These are phyloP conservation scores for Astrothelium macrocarpum DNA, from an alignment of 495 filamentous ascomycete genomes.

Conservation along the genomic window DNA sequence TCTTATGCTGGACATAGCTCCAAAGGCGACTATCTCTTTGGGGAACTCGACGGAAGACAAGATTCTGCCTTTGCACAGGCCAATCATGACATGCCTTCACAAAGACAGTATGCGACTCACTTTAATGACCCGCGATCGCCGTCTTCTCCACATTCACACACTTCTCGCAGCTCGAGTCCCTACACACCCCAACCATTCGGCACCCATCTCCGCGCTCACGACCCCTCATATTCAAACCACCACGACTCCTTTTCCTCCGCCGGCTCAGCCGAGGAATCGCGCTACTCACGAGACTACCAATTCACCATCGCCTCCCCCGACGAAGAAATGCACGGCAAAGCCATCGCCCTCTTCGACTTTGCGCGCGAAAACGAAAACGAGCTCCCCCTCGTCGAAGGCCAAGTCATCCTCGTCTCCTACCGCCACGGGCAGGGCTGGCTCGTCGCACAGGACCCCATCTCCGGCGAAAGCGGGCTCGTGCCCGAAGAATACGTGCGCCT, in stretches of 20 bases:
- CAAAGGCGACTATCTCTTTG: not conserved
- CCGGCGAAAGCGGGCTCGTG: conserved; percentile 77
- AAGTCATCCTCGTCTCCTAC: conserved; percentile 94
- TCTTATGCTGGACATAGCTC: conserved; percentile 37
- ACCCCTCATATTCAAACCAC: conserved; percentile 3
- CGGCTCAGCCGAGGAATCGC: conserved; percentile 56
- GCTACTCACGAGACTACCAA: conserved; percentile 82
- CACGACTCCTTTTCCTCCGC: conserved; percentile 27
- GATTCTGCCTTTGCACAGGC: not conserved
- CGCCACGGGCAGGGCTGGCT: conserved; percentile 94
- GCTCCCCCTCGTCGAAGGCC: conserved; percentile 82
- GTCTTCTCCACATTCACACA: not conserved
- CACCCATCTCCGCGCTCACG: not conserved
- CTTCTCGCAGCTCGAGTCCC: not conserved
- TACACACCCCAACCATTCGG: not conserved
- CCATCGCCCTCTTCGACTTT: conserved; percentile 92
- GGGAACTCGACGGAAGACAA: not conserved
- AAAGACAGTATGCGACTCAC: not conserved
- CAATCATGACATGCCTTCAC: not conserved
- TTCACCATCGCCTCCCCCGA: conserved; percentile 93
- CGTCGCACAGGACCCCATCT: conserved; percentile 92
- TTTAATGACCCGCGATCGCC: not conserved
- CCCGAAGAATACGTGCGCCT: conserved; percentile 95
- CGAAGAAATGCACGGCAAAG: conserved; percentile 96
- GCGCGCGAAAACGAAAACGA: conserved; percentile 93